These are phyloP conservation scores for Carex pumila DNA, from an alignment of 176 grass and related monocot species.

Conservation along the genomic window DNA sequence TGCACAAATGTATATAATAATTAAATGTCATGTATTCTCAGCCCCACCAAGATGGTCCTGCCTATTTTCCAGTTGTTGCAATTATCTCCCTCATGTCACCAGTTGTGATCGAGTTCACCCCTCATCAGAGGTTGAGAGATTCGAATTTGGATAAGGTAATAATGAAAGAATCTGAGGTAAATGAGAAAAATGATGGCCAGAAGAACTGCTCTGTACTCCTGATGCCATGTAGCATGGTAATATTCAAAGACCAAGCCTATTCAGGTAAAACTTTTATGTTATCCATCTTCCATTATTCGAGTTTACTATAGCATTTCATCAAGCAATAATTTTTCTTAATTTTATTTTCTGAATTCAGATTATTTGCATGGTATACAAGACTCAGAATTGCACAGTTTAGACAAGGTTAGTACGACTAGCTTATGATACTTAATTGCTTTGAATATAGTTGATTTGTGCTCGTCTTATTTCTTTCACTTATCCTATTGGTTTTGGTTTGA, in stretches of 20 bases:
- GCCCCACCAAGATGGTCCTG: slow-evolving; percentile 42
- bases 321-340: not conserved
- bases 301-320: not conserved
- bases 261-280: not conserved
- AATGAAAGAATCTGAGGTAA: not conserved
- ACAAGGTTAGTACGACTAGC: slow-evolving; percentile 46
- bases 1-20: not conserved
- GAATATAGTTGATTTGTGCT: not conserved
- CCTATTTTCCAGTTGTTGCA: slow-evolving; percentile 55
- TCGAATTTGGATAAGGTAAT: not conserved
- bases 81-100: slow-evolving; percentile 84
- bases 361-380: slow-evolving; percentile 90
- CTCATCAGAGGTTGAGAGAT: slow-evolving; percentile 50
- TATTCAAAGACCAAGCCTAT: slow-evolving; percentile 22
- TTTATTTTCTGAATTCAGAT: slow-evolving; percentile 30
- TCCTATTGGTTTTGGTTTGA: slow-evolving; percentile 2
- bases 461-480: not conserved
- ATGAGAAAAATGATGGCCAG: not conserved
- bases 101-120: slow-evolving; percentile 64
- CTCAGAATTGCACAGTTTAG: slow-evolving; percentile 44
- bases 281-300: not conserved
- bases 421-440: not conserved
- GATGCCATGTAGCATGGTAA: slow-evolving; percentile 19
- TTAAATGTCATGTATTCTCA: slow-evolving; percentile 10
- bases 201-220: slow-evolving; percentile 7